Base-by-base conservation (phyloP, 768 basidiomycete species). In the Tulasnella sp. region DNA sequence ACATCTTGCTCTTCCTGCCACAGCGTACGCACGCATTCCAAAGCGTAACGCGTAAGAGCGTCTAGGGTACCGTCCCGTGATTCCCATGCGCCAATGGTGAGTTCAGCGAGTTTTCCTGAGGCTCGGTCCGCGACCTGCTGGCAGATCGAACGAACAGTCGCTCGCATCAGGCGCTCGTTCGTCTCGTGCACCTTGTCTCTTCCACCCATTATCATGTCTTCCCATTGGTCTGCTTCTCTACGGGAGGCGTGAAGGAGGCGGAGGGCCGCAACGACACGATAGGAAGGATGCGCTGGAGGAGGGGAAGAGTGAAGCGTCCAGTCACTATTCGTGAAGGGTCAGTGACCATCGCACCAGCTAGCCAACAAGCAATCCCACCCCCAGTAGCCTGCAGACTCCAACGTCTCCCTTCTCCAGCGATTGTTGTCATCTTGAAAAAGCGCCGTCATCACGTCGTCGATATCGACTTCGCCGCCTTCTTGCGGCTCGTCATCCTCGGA, bases 351-450 rank as follows among this genome's bases (percentile, higher is more conserved):
- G 56, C 27, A 44, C 56, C 73, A 76, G 44, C 78, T 40, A 74
- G 56, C 71, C 62, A 79, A 79, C 8, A 27, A 52, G 39, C 73
- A 80, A 75, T 86, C 81, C 81, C 84, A 97, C 97, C 92, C 92
- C 94, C 95, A 97, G 84, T 97, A 98, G 2, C 91, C 90, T 82
- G 92, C 89, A 0, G 86, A 85, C 71, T 88, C 83, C 48, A 99
- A 87, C 0, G 89, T 82, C 6, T 87, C 85, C 82, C 88, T 88
- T 85, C 93, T 90, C 84, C 84, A 85, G 82, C 76, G 81, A 24
- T 89, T 88, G 81, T 88, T 86, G 84, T 86, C 76, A 8, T 84
- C 80, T 2, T 87, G 83, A 77, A 96, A 89, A 74, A 92, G 78
- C 24, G 83, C 82, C 80, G 91, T 88, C 8, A 92, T 82, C 12